Conservation (phyloP, 208 protist species). For the Wallacemonas sp. region DNA sequence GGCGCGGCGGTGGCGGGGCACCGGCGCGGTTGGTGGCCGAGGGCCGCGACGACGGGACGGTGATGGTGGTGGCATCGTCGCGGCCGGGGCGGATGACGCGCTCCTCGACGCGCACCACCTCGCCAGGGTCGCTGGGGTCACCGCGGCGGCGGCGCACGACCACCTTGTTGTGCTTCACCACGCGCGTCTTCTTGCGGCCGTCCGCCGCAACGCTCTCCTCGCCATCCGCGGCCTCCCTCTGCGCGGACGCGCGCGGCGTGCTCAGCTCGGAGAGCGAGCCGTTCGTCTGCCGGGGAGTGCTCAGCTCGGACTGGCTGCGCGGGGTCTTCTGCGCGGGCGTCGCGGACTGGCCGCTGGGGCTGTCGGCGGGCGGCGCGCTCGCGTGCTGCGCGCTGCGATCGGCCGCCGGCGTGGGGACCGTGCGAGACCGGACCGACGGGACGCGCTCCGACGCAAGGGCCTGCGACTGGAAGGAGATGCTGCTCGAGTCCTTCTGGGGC, state of each 20-base stretch:
- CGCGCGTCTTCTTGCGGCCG: constrained; percentile 19
- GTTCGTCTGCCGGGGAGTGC: neutral
- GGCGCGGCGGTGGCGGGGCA: constrained; percentile 30
- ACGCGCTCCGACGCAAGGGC: neutral
- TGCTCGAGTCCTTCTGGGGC: constrained; percentile 3
- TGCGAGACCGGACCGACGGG: constrained; percentile 9
- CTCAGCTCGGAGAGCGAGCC: neutral
- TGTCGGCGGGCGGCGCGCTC: constrained; percentile 10
- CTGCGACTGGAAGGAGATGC: constrained; percentile 16
- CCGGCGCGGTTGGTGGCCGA: constrained; percentile 7
- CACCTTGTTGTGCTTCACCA: constrained; percentile 29
- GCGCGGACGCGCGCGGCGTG: neutral
- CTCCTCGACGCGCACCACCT: constrained; percentile 29
- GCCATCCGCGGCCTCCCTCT: constrained; percentile 4
- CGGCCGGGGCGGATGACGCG: constrained; percentile 30
- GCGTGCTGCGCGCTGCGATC: constrained; percentile 1
- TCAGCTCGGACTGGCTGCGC: constrained; percentile 1
- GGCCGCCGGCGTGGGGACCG: neutral
- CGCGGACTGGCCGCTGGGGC: neutral
- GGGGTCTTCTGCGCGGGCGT: neutral
- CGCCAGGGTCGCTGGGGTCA: constrained; percentile 26
- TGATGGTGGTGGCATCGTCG: constrained; percentile 8
- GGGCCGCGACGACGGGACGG: constrained; percentile 4
- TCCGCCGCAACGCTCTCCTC: constrained; percentile 17
- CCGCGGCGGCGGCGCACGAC: constrained; percentile 22